Base-by-base conservation (phyloP, 192 early-diverging fungal genomes). In the Gaertneriomyces sp. region DNA sequence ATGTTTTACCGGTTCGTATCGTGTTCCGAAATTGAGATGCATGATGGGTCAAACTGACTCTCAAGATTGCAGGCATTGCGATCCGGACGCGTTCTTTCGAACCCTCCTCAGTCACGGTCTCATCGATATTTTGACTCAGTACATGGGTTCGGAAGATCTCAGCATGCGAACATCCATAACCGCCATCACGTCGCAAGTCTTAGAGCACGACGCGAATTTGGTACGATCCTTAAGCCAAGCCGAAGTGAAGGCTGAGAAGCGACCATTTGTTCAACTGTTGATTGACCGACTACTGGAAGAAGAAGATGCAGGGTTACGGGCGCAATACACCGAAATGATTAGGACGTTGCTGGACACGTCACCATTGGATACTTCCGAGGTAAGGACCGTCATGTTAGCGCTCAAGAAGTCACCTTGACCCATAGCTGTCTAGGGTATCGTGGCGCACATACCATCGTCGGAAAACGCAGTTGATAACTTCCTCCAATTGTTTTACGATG, bases 201-300 rank as follows among this genome's bases (percentile, higher is more conserved):
- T 93, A 53, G 92, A 95, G 41, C 87, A 91, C 59, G 90, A 98
- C 61, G 81, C 91, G 7, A 75, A 82, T 39, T 71, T 91, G 16
- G 85, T 97, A 6, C 75, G 94, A 46, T 77, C 82, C 0, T 81
- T 88, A 60, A 84, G 85, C 42, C 50, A 89, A 12, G 86, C 77
- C 7, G 88, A 91, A 74, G 72, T 81, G 4, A 65, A 74, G 33
- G 63, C 71, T 16, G 52, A 63, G 4, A 61, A 75, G 40, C 81
- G 80, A 55, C 79, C 81, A n/a, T 71, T 97, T 47, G 58, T 94
- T 39, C 79, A 85, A 53, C 69, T 86, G 4, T 70, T 98, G 17
- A 76, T 95, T 11, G 66, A 84, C 7, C 77, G 87, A 42, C 81
- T 93, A 49, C 71, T 82, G 7, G 63, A 60, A 40, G 87, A 89